phyloP scores from a whole-genome alignment of 2,329 filamentous ascomycete genomes.

The Nannizzia gypsea region DNA sequence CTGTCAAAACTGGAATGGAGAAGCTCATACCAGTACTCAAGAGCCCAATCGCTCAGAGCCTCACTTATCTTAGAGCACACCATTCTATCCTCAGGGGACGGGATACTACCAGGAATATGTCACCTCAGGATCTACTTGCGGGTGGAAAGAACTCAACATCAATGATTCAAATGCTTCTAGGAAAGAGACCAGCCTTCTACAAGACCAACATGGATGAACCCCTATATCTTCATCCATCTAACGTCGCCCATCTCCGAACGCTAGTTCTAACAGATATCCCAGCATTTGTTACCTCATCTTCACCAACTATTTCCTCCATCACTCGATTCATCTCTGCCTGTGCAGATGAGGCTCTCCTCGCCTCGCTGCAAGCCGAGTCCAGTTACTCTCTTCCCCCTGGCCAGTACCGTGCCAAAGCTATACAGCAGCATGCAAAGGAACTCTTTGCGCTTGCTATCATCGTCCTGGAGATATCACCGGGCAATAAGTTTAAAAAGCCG shows the following conservation, averaged over 20 bases:
- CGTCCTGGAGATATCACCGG: conserved; percentile 43
- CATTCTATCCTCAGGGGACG: conserved; percentile 42
- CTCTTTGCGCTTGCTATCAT: conserved; percentile 46
- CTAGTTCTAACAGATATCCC: conserved; percentile 48
- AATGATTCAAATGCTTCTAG: conserved; percentile 29
- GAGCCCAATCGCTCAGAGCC: conserved; percentile 34
- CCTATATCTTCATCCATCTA: conserved; percentile 41
- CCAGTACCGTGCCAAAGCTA: conserved; percentile 37
- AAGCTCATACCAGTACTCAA: conserved; percentile 43
- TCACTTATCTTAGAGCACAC: conserved; percentile 46
- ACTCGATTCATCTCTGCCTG: conserved; percentile 46
- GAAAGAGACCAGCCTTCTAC: conserved; percentile 26
- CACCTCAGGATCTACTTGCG: neutral
- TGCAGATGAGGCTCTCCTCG: conserved; percentile 44
- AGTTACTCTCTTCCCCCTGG: conserved; percentile 50
- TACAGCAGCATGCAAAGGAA: conserved; percentile 38
- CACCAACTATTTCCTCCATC: conserved; percentile 34
- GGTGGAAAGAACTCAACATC: conserved; percentile 4
- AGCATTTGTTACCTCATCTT: conserved; percentile 29
- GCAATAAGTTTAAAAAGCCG: conserved; percentile 13
- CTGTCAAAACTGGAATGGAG: conserved; percentile 41
- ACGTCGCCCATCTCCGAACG: conserved; percentile 43
- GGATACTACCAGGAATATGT: neutral
- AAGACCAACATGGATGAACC: conserved; percentile 20
- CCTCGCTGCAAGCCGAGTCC: conserved; percentile 41